Conservation (phyloP, 495 filamentous ascomycete genomes). For the Penicillium ochrochloron region DNA sequence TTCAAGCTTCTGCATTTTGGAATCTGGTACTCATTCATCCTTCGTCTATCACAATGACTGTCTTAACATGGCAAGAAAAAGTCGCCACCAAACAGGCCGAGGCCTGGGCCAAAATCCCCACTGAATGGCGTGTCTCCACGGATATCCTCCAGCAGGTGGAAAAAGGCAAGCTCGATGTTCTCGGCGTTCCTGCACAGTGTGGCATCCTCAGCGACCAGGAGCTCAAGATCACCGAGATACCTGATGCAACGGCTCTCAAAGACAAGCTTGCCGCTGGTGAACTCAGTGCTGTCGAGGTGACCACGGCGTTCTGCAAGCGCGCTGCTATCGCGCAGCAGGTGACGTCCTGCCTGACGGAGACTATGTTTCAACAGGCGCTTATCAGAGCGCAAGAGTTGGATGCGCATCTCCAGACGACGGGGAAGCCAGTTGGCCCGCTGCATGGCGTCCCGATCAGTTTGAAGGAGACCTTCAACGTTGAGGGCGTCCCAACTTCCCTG, state of each 20-base stretch:
- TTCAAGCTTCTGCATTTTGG: too few species aligned
- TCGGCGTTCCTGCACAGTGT: conserved; percentile 3
- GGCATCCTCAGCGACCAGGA: conserved; percentile 1
- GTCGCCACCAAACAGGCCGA: conserved; percentile 18
- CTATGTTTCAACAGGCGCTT: not conserved
- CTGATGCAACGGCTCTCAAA: conserved; percentile 8
- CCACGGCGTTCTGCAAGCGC: conserved; percentile 60
- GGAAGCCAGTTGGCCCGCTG: not conserved
- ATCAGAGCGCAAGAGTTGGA: not conserved
- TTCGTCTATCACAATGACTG: conserved; percentile 8
- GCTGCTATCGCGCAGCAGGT: conserved; percentile 41
- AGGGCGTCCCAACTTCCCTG: conserved; percentile 42
- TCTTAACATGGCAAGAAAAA: conserved; percentile 18
- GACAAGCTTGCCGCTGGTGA: conserved; percentile 31
- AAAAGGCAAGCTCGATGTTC: not conserved
- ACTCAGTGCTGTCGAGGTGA: conserved; percentile 49
- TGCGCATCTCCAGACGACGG: not conserved
- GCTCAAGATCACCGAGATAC: conserved; percentile 7
- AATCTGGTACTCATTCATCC: not conserved
- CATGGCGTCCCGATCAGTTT: conserved; percentile 39
- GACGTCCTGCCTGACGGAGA: conserved; percentile 56
- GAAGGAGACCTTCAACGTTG: conserved; percentile 65
- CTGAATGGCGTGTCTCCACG: conserved; percentile 14
- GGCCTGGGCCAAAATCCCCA: conserved; percentile 15
- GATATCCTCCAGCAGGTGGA: conserved; percentile 8